phyloP scores from a whole-genome alignment of 257 asterid species.

The Petunia axillaris region DNA sequence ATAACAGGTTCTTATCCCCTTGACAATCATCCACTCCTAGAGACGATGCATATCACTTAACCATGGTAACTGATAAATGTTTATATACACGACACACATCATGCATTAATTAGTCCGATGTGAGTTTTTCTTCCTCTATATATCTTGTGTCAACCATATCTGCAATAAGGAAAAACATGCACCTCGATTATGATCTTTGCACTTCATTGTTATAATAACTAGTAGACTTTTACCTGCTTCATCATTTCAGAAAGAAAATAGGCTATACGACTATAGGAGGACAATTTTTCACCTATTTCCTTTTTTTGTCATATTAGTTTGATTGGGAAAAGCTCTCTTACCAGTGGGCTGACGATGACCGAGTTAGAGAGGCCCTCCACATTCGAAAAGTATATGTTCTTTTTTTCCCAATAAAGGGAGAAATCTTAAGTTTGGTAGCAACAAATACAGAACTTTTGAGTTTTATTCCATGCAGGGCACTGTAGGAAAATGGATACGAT shows the following conservation, averaged over 20 bases:
- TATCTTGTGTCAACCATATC: no score
- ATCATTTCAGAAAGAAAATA: not conserved
- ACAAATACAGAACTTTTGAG: not conserved
- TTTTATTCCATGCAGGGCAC: not conserved
- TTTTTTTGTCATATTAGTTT: not conserved
- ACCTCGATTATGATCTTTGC: not conserved
- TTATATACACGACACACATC: not conserved
- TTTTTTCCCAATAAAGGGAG: not conserved
- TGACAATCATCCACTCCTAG: not conserved
- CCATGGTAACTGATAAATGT: not conserved
- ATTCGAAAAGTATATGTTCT: constrained; percentile 21
- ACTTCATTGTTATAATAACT: not conserved
- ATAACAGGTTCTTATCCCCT: not conserved
- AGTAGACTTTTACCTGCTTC: not conserved
- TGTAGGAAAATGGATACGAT: constrained; percentile 6
- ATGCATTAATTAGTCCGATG: not conserved
- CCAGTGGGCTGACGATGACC: constrained; percentile 9
- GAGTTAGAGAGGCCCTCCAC: constrained; percentile 26
- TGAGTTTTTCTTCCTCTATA: not conserved
- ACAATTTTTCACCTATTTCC: no score
- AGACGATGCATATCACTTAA: not conserved
- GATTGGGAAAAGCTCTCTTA: constrained; percentile 24
- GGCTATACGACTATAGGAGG: not conserved
- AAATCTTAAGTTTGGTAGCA: not conserved
- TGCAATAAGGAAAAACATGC: not conserved